A percentile compares a stretch with the other conserved stretches of the same genome.
Conservation (phyloP, 257 asterid genomes). For the Marsdenia floribunda region DNA sequence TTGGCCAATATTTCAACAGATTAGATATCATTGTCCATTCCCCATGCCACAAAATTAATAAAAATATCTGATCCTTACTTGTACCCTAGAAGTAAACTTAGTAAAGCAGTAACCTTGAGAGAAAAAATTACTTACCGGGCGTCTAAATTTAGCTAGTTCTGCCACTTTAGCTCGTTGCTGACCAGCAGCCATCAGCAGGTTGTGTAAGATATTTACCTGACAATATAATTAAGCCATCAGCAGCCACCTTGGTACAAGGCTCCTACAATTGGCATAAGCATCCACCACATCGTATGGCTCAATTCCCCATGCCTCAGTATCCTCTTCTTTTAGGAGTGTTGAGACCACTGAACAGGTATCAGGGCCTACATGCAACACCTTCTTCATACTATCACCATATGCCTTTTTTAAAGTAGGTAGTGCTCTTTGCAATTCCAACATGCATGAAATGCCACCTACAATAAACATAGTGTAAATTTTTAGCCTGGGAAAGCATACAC, state of each 20-base stretch:
- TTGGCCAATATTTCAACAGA: slow-evolving; percentile 3
- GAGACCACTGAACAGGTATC: slow-evolving; percentile 82
- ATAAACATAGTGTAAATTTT: slow-evolving; percentile 3
- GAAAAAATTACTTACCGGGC: slow-evolving; percentile 53
- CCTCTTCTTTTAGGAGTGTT: slow-evolving; percentile 65
- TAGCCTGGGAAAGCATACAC: background rate
- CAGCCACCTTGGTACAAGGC: slow-evolving; percentile 64
- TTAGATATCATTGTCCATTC: background rate
- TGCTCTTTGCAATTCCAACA: slow-evolving; percentile 52
- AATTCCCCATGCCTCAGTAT: slow-evolving; percentile 87
- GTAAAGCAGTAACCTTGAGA: background rate
- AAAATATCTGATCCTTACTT: background rate
- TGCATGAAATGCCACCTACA: slow-evolving; percentile 72
- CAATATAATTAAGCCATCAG: slow-evolving; percentile 68
- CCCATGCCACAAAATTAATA: background rate
- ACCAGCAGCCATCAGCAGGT: slow-evolving; percentile 30
- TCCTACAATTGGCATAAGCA: slow-evolving; percentile 63
- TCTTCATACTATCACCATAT: slow-evolving; percentile 72
- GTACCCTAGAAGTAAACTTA: background rate
- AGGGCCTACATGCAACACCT: slow-evolving; percentile 84
- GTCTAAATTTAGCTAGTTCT: slow-evolving; percentile 84
- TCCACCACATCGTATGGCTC: slow-evolving; percentile 86
- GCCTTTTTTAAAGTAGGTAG: slow-evolving; percentile 67
- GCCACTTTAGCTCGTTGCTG: slow-evolving; percentile 71
- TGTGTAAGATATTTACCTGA: slow-evolving; percentile 48